Evolutionary conservation across 768 basidiomycete species (phyloP).

Genomic region (Collybia sp.): DNA sequence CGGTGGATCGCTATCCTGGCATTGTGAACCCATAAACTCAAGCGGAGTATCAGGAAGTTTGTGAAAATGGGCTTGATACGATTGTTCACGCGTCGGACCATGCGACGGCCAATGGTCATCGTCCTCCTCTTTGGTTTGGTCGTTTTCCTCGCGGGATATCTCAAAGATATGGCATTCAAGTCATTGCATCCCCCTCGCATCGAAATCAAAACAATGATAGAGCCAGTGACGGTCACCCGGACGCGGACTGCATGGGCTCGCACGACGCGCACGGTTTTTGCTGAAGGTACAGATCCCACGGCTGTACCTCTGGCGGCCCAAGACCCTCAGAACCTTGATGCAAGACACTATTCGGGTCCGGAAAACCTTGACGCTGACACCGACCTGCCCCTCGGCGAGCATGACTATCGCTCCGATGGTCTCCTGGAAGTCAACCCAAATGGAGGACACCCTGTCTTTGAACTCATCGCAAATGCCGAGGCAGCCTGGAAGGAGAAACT

Average conservation of each 20-base stretch:
- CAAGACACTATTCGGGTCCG: not conserved
- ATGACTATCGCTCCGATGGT: conserved; percentile 32
- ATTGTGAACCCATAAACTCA: too few relatives aligned
- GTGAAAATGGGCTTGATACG: too few relatives aligned
- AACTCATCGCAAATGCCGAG: conserved; percentile 71
- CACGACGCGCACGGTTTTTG: conserved; percentile 2
- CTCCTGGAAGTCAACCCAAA: conserved; percentile 33
- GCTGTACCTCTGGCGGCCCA: not conserved
- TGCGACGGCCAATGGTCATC: conserved; percentile 10
- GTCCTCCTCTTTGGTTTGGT: conserved; percentile 3
- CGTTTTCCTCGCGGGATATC: conserved; percentile 5
- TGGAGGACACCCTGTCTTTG: conserved; percentile 70
- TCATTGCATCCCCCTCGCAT: conserved; percentile 10
- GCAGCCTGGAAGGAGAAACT: conserved; percentile 56
- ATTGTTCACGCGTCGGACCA: conserved; percentile 8
- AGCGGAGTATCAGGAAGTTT: too few relatives aligned
- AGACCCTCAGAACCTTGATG: not conserved
- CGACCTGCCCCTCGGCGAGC: conserved; percentile 15
- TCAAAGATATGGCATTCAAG: conserved; percentile 10
- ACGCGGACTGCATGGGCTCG: conserved; percentile 6
- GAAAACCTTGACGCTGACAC: not conserved
- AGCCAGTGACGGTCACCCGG: not conserved
- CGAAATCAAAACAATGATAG: conserved; percentile 8
- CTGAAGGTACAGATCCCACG: not conserved
- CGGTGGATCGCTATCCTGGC: too few relatives aligned